Conservation (phyloP, 2,329 filamentous ascomycete genomes). For the Scytalidium sp. region DNA sequence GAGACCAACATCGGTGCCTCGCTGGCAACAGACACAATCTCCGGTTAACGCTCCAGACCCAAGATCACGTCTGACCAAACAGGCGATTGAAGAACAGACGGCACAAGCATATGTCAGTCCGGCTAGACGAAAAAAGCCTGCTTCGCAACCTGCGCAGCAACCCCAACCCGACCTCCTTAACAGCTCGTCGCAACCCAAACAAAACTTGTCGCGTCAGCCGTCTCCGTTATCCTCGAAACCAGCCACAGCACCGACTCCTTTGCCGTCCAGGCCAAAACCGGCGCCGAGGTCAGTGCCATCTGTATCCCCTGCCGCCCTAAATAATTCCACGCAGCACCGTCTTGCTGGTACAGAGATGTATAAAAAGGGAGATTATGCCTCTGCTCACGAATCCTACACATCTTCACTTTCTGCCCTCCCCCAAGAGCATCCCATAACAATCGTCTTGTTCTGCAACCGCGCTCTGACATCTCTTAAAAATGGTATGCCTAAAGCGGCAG, state of each 20-base stretch:
- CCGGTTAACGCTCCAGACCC: constrained; percentile 41
- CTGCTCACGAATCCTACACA: constrained; percentile 80
- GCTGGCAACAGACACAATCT: constrained; percentile 55
- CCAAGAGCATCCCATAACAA: constrained; percentile 73
- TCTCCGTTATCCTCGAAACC: constrained; percentile 30
- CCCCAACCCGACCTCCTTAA: constrained; percentile 65
- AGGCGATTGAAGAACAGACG: constrained; percentile 75
- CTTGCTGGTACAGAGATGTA: constrained; percentile 83
- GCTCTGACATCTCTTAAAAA: constrained; percentile 88
- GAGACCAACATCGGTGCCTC: constrained; percentile 46
- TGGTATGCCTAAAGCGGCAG: constrained; percentile 83
- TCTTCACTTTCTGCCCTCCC: constrained; percentile 74
- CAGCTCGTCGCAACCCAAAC: constrained; percentile 29
- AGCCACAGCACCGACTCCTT: constrained; percentile 40
- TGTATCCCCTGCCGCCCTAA: constrained; percentile 66
- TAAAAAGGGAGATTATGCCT: constrained; percentile 88
- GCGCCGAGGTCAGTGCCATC: constrained; percentile 54
- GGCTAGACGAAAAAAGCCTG: constrained; percentile 70
- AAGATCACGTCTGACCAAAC: constrained; percentile 64
- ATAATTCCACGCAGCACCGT: constrained; percentile 74
- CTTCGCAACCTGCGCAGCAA: constrained; percentile 34
- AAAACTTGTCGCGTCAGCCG: constrained; percentile 18
- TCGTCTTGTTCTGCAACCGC: constrained; percentile 88
- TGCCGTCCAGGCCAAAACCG: constrained; percentile 42
- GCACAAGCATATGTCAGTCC: constrained; percentile 86